phyloP scores from a whole-genome alignment of 345 rosid genomes.

The Clarkia xantiana region DNA sequence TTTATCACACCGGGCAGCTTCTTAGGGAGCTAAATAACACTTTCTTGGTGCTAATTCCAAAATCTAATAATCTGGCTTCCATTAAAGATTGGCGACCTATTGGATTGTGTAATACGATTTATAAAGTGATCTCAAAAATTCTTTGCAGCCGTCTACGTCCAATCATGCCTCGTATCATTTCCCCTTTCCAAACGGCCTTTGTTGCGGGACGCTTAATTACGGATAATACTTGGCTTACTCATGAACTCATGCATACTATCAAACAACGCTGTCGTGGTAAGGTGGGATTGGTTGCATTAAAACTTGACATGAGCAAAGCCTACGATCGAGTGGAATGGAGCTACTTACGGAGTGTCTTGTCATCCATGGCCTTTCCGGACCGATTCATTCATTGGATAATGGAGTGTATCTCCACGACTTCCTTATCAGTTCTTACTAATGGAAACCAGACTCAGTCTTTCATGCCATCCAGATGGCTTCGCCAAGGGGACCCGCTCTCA shows the following conservation, averaged over 20 bases:
- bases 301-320: too few species aligned
- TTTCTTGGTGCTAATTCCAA: not conserved
- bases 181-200: not conserved
- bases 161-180: not conserved
- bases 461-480: not conserved
- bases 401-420: not conserved
- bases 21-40: not conserved
- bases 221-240: too few species aligned
- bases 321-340: conserved; percentile 1
- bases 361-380: not conserved
- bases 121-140: not conserved
- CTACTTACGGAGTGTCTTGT: not conserved
- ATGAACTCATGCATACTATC: too few species aligned
- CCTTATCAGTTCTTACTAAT: not conserved
- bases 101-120: not conserved
- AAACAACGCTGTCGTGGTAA: too few species aligned
- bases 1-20: not conserved
- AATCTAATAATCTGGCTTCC: not conserved
- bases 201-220: too few species aligned
- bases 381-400: not conserved
- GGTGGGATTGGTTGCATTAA: too few species aligned
- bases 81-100: not conserved
- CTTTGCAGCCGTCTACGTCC: not conserved
- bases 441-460: not conserved
- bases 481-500: not conserved